A percentile compares a stretch with the other conserved stretches of the same genome.
Conservation (phyloP, 2,329 filamentous ascomycete species). For the Diaporthe batatas region DNA sequence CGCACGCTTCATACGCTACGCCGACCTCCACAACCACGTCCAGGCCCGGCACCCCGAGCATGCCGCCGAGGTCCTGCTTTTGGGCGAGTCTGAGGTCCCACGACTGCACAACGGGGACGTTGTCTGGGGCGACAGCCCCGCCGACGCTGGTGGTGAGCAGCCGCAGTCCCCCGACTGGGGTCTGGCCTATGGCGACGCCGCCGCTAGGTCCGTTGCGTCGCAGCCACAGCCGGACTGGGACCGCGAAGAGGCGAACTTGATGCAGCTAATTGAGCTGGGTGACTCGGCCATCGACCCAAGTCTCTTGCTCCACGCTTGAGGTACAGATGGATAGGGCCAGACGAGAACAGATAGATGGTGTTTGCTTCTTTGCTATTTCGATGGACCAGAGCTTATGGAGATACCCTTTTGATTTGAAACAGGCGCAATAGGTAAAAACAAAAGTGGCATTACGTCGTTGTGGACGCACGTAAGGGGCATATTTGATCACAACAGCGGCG, state of each 20-base stretch:
- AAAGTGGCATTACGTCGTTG: not conserved
- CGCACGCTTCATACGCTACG: constrained; percentile 62
- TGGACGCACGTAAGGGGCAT: not conserved
- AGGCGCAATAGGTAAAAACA: not conserved
- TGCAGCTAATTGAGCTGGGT: constrained; percentile 45
- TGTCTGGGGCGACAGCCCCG: not conserved
- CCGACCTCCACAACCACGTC: constrained; percentile 64
- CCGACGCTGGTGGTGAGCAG: constrained; percentile 27
- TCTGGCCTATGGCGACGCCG: constrained; percentile 33
- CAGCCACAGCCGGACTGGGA: constrained; percentile 39
- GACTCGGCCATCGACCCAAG: constrained; percentile 36
- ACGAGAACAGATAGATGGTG: not conserved
- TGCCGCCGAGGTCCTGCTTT: constrained; percentile 12
- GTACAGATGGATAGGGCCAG: not conserved
- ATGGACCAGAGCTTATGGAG: constrained; percentile 14
- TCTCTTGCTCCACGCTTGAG: constrained; percentile 30
- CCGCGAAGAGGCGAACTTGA: constrained; percentile 48
- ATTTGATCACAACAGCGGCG: not conserved
- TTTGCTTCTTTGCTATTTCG: constrained; percentile 13
- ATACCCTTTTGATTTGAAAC: constrained; percentile 30
- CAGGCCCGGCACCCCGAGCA: constrained; percentile 48
- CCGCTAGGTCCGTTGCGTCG: not conserved
- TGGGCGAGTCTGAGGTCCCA: constrained; percentile 29
- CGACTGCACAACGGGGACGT: constrained; percentile 36
- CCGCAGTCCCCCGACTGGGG: constrained; percentile 37